phyloP scores from a whole-genome alignment of 164 flowering plant species.

The Nelumbo lutea region DNA sequence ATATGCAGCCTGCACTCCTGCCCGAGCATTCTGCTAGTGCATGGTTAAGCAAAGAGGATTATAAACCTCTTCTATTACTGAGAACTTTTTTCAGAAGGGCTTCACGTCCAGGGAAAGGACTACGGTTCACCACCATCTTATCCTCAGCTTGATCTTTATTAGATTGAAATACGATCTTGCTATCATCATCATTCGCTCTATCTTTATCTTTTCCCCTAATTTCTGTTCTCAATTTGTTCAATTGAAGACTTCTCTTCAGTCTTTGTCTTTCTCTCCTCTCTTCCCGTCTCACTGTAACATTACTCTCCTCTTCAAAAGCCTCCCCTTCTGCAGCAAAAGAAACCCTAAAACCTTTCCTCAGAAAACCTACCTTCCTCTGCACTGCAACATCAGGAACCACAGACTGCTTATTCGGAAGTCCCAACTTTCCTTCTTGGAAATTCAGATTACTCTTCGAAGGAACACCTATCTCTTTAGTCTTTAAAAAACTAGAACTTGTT shows the following conservation, averaged over 20 bases:
- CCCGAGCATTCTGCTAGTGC: too few species aligned
- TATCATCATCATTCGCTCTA: not conserved
- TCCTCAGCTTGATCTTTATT: constrained; percentile 1
- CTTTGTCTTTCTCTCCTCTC: constrained; percentile 28
- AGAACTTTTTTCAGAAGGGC: constrained; percentile 43
- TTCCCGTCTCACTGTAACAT: constrained; percentile 17
- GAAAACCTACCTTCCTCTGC: constrained; percentile 11
- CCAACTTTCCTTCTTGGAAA: not conserved
- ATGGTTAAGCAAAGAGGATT: not conserved
- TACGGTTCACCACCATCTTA: constrained; percentile 12
- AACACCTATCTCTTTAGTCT: not conserved
- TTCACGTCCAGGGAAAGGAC: constrained; percentile 66
- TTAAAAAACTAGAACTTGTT: not conserved
- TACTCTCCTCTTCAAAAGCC: constrained; percentile 2
- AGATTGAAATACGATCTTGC: not conserved
- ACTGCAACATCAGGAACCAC: not conserved
- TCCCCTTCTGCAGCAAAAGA: constrained; percentile 3
- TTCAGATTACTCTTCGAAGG: not conserved
- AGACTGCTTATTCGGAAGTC: not conserved
- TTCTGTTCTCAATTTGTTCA: constrained; percentile 6
- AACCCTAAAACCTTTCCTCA: constrained; percentile 10
- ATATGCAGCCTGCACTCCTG: too few species aligned
- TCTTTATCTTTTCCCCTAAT: not conserved
- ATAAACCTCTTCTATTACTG: constrained; percentile 9
- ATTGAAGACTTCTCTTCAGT: constrained; percentile 19